Percentiles rank a stretch among this genome's conserved stretches.
These are phyloP conservation scores for Filosporella fistucella DNA, from an alignment of 495 filamentous ascomycete genomes.

Conservation along the genomic window DNA sequence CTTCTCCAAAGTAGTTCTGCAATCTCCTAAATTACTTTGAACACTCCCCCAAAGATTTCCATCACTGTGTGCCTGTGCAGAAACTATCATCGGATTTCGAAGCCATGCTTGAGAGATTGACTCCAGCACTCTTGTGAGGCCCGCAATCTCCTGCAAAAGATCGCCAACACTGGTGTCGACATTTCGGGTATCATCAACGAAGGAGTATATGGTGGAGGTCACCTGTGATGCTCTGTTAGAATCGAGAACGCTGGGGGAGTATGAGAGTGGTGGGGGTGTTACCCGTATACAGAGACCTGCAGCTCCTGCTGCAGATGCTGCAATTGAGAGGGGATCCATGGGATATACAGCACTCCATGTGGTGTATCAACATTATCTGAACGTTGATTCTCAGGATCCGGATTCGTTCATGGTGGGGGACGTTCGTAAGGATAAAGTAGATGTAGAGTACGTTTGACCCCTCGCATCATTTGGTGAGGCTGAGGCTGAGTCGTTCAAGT, in stretches of 20 bases:
- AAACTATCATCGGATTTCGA: background rate
- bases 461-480: no score
- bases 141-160: background rate
- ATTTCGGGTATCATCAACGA: background rate
- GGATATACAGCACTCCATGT: no score
- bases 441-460: no score
- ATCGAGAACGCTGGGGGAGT: background rate
- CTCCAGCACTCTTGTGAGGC: background rate
- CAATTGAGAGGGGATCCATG: conserved; percentile 6
- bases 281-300: background rate
- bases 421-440: no score
- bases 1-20: background rate
- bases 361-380: no score
- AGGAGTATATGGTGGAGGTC: conserved; percentile 1
- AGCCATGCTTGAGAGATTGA: background rate
- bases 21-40: background rate
- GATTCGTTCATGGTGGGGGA: no score
- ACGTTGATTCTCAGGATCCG: no score
- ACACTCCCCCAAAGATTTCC: conserved; percentile 2
- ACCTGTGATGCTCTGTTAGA: background rate
- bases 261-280: background rate
- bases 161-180: background rate
- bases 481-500: no score
- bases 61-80: background rate
- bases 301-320: background rate